These are phyloP conservation scores for Ilex paraguariensis DNA, from an alignment of 305 asterid species.

Conservation along the genomic window DNA sequence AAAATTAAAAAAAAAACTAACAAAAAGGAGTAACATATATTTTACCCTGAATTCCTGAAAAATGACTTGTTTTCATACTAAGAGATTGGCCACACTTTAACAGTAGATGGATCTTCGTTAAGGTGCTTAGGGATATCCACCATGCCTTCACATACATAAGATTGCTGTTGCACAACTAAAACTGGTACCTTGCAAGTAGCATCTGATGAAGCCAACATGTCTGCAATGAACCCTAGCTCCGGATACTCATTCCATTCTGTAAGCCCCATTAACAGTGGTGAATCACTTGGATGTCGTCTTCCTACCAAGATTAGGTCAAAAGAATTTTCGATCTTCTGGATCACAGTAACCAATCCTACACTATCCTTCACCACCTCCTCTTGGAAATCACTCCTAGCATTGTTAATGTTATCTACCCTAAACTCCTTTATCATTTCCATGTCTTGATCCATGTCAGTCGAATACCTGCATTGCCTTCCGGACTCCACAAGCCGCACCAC, in stretches of 20 bases:
- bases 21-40: no score
- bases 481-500: slow-evolving; percentile 17
- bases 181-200: slow-evolving; percentile 17
- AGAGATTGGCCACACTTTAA: no score
- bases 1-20: no score
- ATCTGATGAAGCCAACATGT: slow-evolving; percentile 29
- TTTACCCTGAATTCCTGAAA: no score
- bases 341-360: slow-evolving; percentile 18
- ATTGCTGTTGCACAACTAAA: slow-evolving; percentile 35
- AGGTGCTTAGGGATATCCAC: no score
- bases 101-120: no score
- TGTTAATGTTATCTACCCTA: slow-evolving; percentile 12
- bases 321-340: slow-evolving; percentile 18
- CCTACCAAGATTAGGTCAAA: slow-evolving; percentile 40
- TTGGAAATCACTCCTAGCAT: slow-evolving; percentile 16
- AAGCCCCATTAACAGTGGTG: slow-evolving; percentile 22
- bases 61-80: no score
- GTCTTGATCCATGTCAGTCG: slow-evolving; percentile 12
- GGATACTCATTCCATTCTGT: slow-evolving; percentile 42
- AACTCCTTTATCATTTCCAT: slow-evolving; percentile 8
- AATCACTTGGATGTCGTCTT: slow-evolving; percentile 24
- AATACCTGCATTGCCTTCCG: neutral
- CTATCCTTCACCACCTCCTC: slow-evolving; percentile 35
- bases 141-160: slow-evolving; percentile 1
- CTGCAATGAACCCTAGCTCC: slow-evolving; percentile 40